Evolutionary conservation across 306 rosid species (phyloP), one percentile per base, ranked within the genome.

Genomic region (cucumber (Cucumis sativus)): DNA sequence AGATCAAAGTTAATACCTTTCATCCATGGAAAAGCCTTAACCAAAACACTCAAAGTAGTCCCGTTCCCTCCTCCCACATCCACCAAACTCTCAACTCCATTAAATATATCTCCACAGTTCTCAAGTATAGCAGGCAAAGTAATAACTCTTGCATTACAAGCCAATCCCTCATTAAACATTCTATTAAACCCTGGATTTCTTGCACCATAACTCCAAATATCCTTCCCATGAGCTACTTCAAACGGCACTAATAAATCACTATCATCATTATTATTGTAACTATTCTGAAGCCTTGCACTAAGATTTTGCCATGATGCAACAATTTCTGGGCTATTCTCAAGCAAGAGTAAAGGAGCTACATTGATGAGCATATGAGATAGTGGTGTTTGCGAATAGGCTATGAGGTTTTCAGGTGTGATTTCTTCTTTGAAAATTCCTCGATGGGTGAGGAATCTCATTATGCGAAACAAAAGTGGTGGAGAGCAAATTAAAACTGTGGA

Each of bases 51-150:
- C 82, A 87, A 76, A 61, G 83, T 9, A 3, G 88, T 87, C 13
- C 97, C 98, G 8, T 84, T 84, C 7, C 97, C 98, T 0, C 92
- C 93, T 6, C 96, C 98, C 4, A 88, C 97, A 71, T 93, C 97
- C 8, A 93, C 98, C 55, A 93, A 49, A 5, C 81, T 81, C 0
- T 4, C 10, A 20, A 91, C 0, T 10, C 93, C 97, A 16, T 80
- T 60, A 49, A 91, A 87, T 2, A 59, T 76, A 75, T 88, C 86
- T 33, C 40, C 2, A 70, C 91, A 89, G 35, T 77, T 80, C 10
- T 70, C 68, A 64, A 87, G 7, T 6, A 87, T 56, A 0, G 79
- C 58, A 3, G 86, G 82, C 84, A 93, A 72, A 3, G 23, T 54
- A 8, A 65, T 35, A 18, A 64, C 6, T 59, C 78, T 82, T 3